phyloP scores from a whole-genome alignment of 352 stramenopile genomes.

The Plasmopara muralis region DNA sequence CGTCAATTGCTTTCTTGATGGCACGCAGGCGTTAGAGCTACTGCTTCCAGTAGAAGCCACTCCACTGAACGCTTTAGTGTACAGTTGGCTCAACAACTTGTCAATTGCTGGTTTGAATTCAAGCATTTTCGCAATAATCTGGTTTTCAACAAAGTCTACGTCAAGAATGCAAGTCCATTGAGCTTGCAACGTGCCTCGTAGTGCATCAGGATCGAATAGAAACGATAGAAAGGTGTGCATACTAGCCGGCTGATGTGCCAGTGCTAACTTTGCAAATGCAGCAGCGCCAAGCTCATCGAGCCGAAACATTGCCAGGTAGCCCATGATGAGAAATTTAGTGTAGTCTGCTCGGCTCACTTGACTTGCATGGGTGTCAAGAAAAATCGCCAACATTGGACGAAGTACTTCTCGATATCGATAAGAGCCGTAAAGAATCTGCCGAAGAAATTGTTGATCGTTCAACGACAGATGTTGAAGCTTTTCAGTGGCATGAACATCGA shows the following conservation, averaged over 20 bases:
- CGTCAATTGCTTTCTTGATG: constrained; percentile 48
- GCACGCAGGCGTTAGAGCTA: not conserved
- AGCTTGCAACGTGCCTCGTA: constrained; percentile 60
- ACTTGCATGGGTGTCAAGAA: constrained; percentile 74
- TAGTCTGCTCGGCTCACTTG: constrained; percentile 80
- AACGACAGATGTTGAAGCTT: constrained; percentile 35
- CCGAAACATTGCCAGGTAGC: constrained; percentile 86
- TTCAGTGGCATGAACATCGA: constrained; percentile 72
- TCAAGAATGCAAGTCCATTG: constrained; percentile 85
- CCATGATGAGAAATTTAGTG: constrained; percentile 87
- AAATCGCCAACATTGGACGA: constrained; percentile 69
- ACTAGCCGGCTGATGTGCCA: constrained; percentile 67
- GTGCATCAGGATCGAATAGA: constrained; percentile 60
- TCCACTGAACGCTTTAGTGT: constrained; percentile 60
- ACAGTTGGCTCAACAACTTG: constrained; percentile 43
- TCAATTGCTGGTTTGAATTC: constrained; percentile 30
- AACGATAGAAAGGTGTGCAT: constrained; percentile 86
- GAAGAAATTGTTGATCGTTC: constrained; percentile 62
- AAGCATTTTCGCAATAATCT: constrained; percentile 65
- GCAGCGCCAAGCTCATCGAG: constrained; percentile 76
- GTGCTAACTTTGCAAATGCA: constrained; percentile 56
- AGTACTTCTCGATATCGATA: constrained; percentile 86
- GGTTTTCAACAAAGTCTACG: constrained; percentile 71
- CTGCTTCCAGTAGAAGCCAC: constrained; percentile 15
- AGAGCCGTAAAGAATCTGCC: constrained; percentile 87